Percentiles rank a stretch among this genome's conserved stretches.
phyloP scores from a whole-genome alignment of 2,329 filamentous ascomycete species.

The Torrubiella hemipterigena region DNA sequence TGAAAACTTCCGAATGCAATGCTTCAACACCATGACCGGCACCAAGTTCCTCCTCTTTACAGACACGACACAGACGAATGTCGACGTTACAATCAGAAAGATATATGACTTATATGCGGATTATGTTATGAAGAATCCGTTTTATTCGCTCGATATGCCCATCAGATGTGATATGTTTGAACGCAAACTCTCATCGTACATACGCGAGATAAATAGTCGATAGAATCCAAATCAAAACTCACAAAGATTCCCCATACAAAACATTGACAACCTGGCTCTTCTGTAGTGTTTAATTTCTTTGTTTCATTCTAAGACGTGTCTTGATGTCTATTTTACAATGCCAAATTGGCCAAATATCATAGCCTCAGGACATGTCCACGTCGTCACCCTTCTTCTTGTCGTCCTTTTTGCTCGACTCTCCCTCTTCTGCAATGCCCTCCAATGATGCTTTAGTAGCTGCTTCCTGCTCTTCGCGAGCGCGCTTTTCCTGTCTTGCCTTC shows the following conservation, averaged over 20 bases:
- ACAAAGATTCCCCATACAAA: not conserved
- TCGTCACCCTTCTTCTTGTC: slow-evolving; percentile 52
- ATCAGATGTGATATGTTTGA: slow-evolving; percentile 93
- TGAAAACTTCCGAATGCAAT: slow-evolving; percentile 88
- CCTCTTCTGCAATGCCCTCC: slow-evolving; percentile 72
- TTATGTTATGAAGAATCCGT: slow-evolving; percentile 99
- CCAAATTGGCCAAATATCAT: slow-evolving; percentile 29
- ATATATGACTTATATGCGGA: slow-evolving; percentile 94
- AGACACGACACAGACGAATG: slow-evolving; percentile 74
- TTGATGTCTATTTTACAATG: slow-evolving; percentile 19
- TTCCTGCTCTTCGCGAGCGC: slow-evolving; percentile 63
- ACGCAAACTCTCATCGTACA: slow-evolving; percentile 67
- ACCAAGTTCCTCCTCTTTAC: slow-evolving; percentile 95
- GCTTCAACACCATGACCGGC: slow-evolving; percentile 88
- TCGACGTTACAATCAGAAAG: slow-evolving; percentile 70
- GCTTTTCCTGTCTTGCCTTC: slow-evolving; percentile 82
- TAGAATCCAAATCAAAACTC: slow-evolving; percentile 11
- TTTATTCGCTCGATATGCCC: slow-evolving; percentile 97
- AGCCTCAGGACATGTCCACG: slow-evolving; percentile 73
- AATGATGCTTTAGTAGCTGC: slow-evolving; percentile 63
- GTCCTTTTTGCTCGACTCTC: slow-evolving; percentile 44
- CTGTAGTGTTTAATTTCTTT: slow-evolving; percentile 1
- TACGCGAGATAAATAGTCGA: slow-evolving; percentile 59
- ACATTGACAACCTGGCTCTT: no score
- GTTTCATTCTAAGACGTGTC: slow-evolving; percentile 6